Evolutionary conservation across 495 filamentous ascomycete genomes (phyloP), one percentile per base, ranked within the genome.

Genomic region (Penicillium manginii): DNA sequence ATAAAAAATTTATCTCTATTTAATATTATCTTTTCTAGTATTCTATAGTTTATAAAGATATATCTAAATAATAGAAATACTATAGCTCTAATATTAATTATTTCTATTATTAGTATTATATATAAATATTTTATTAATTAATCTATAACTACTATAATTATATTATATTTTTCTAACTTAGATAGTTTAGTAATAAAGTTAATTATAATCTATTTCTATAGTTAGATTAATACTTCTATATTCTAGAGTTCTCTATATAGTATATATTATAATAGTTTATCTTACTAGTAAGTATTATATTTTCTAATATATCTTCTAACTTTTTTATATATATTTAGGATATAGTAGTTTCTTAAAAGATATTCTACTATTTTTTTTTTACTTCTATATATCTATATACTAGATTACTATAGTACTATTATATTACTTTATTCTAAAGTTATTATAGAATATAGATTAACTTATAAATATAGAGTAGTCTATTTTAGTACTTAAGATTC

Each of bases 181-280:
- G 51, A 54, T 46, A 55, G 29, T 32, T 62, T 54, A 0, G 57
- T 56, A 15, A 67, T 63, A 35, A 72, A 67, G 33, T 72, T 51
- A 15, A 72, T 60, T 0, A 55, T 67, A 19, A 70, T 64, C n/a
- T 21, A 57, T 31, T 58, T 17, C 57, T 47, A 69, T 12, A 40
- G 52, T 2, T 46, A 1, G 21, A 19, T 55, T 15, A 59, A 52
- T 53, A 49, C 9, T 40, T 53, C 42, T 14, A 49, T n/a, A 0
- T 59, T 46, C 32, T 65, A 33, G 15, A 70, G 50, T n/a, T 68
- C 46, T 18, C 49, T 17, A 32, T 61, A 61, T 2, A 21, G 40
- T 42, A 31, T 10, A 5, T 61, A 9, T 53, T 31, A 15, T 22
- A 8, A 26, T 52, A 15, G 32, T 54, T 61, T 57, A 19, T 57